These are phyloP conservation scores for Oropetium thomaeum DNA, from an alignment of 176 grass and related monocot genomes.

Conservation along the genomic window DNA sequence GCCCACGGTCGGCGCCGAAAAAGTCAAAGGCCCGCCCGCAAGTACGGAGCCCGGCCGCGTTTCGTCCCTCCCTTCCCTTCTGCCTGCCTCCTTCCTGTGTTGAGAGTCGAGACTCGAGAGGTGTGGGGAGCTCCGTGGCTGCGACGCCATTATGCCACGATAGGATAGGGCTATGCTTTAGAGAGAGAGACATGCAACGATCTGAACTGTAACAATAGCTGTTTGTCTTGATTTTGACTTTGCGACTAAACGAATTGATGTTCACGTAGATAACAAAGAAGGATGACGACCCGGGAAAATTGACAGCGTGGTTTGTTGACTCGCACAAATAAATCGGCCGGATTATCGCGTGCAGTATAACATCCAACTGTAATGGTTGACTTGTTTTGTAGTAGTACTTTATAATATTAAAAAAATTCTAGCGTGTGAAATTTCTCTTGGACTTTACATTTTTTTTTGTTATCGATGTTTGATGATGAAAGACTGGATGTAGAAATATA, in stretches of 20 bases:
- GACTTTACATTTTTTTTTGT: too few species aligned
- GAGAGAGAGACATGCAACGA: too few species aligned
- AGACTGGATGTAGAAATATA: too few species aligned
- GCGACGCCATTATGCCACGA: too few species aligned
- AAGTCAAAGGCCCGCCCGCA: not conserved
- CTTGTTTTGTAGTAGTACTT: not conserved
- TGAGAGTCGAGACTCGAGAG: not conserved
- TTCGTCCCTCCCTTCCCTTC: not conserved
- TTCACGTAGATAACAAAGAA: not conserved
- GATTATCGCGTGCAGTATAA: too few species aligned
- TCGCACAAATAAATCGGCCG: not conserved
- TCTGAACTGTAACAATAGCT: too few species aligned
- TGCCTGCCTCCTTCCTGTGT: not conserved
- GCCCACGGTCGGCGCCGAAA: not conserved
- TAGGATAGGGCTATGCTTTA: not conserved
- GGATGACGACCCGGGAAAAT: too few species aligned
- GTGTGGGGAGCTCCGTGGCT: fast-evolving
- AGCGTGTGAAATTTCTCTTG: too few species aligned
- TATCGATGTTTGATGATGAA: too few species aligned
- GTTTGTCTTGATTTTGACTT: not conserved
- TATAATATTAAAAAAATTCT: not conserved
- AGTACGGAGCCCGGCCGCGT: not conserved
- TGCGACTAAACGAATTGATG: too few species aligned
- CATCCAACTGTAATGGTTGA: not conserved
- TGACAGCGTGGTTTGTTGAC: not conserved